Evolutionary conservation across 2,329 filamentous ascomycete species (phyloP).

Genomic region (Mycosphaerella sp.): DNA sequence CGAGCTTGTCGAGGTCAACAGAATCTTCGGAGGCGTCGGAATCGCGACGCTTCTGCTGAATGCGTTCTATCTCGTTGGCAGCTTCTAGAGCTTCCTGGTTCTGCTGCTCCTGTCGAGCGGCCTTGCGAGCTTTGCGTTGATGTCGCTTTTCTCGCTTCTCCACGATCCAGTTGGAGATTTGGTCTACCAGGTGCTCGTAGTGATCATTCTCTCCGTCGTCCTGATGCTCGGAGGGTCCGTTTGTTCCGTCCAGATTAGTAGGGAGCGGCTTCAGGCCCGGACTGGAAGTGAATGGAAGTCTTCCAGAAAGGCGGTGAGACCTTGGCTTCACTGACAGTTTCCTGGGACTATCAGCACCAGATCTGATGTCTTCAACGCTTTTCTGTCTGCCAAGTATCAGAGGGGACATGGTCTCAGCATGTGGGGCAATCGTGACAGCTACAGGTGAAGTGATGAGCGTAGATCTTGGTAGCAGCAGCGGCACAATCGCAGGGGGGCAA

Average conservation of each 20-base stretch:
- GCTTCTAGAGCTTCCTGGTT: constrained; percentile 1
- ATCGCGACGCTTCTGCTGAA: constrained; percentile 7
- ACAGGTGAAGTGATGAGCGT: constrained; percentile 17
- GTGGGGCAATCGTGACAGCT: constrained; percentile 43
- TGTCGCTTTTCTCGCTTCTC: constrained; percentile 66
- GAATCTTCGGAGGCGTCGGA: constrained; percentile 23
- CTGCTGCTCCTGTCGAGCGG: constrained; percentile 9
- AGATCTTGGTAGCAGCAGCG: constrained; percentile 1
- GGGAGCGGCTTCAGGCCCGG: constrained; percentile 20
- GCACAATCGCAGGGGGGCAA: neutral
- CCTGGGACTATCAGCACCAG: constrained; percentile 32
- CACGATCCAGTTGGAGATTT: constrained; percentile 78
- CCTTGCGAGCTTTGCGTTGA: constrained; percentile 34
- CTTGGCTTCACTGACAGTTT: constrained; percentile 36
- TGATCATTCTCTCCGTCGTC: constrained; percentile 15
- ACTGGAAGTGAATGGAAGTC: constrained; percentile 30
- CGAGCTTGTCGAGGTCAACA: constrained; percentile 66
- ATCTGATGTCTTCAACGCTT: constrained; percentile 39
- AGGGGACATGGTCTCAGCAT: constrained; percentile 43
- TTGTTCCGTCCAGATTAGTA: constrained; percentile 9
- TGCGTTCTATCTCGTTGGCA: neutral
- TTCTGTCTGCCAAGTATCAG: constrained; percentile 43
- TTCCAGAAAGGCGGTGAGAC: constrained; percentile 37
- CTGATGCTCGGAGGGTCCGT: constrained; percentile 9
- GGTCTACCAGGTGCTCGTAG: constrained; percentile 40